phyloP scores from a whole-genome alignment of 495 filamentous ascomycete species.

The Hypomontagnella submonticulosa region DNA sequence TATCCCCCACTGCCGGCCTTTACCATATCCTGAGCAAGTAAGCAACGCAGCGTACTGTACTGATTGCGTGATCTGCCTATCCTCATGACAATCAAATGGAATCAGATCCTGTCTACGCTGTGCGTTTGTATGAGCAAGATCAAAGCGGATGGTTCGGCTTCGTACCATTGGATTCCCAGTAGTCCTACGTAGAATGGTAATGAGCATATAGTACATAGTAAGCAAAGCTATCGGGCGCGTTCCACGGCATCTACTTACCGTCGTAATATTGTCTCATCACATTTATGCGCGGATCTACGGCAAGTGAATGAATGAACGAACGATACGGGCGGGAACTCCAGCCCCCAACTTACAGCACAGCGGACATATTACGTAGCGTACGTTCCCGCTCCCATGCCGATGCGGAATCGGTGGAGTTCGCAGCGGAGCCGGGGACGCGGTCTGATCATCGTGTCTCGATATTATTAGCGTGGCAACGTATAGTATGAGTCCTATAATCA shows the following conservation, averaged over 20 bases:
- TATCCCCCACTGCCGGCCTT: constrained; percentile 22
- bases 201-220: constrained; percentile 21
- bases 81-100: constrained; percentile 7
- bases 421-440: constrained; percentile 41
- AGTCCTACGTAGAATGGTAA: not conserved
- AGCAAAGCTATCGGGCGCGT: constrained; percentile 33
- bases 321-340: constrained; percentile 18
- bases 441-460: constrained; percentile 42
- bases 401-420: constrained; percentile 39
- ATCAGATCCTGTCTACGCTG: constrained; percentile 6
- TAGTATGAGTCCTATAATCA: constrained; percentile 26
- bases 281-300: constrained; percentile 22
- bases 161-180: constrained; percentile 27
- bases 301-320: constrained; percentile 30
- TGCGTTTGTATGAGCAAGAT: constrained; percentile 30
- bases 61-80: constrained; percentile 31
- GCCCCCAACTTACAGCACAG: constrained; percentile 35
- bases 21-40: constrained; percentile 7
- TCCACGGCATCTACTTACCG: constrained; percentile 36
- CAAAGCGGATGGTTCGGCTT: constrained; percentile 17
- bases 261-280: constrained; percentile 41
- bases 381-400: constrained; percentile 33
- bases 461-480: constrained; percentile 39
- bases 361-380: constrained; percentile 28
- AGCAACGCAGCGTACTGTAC: constrained; percentile 22